Evolutionary conservation across 2,329 filamentous ascomycete species (phyloP), one percentile per base, ranked within the genome.

Genomic region (Trichophyton equinum): DNA sequence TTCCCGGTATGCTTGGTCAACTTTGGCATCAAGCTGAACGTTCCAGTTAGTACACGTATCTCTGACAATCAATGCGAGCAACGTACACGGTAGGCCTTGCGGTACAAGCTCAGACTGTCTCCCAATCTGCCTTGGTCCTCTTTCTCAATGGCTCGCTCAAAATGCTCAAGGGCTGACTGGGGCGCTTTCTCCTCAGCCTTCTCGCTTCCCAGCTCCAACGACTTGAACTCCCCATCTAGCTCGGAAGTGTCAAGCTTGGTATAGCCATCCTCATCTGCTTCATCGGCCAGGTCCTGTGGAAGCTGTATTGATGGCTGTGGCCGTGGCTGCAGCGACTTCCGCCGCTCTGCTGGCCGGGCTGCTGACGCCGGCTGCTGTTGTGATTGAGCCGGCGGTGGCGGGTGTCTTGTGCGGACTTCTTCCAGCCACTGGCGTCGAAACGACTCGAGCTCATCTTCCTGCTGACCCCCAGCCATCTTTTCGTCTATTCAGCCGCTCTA

Each of bases 361-460:
- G 62, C 62, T 7, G 44, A 36, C 4, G 40, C 63, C 11, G 49
- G 49, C 46, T 49, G 27, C 27, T 30, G 27, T 30, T 30, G 27
- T 5, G 27, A 30, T 30, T 30, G 27, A 30, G 27, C 27, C 27
- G 27, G 27, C 27, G 27, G 46, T 11, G 46, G 5, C 49, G 49
- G 49, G 49, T 53, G 49, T 22, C 60, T 40, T 47, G 66, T 67
- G 56, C 77, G 76, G 5, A 95, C 87, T 71, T 96, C 91, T 67
- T 89, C 86, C 62, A 84, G 84, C 91, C 91, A 96, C 79, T 90
- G 82, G 69, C 84, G 82, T 65, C 92, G 86, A 75, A 96, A 96
- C 53, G 82, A 85, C 73, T 95, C 89, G 63, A 96, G 82, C 73
- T 95, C 91, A 58, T 62, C 62, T 22, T 58, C 56, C 22, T 22